These are phyloP conservation scores for Westerdykella sp. DNA, from an alignment of 2,329 filamentous ascomycete genomes.

Conservation along the genomic window DNA sequence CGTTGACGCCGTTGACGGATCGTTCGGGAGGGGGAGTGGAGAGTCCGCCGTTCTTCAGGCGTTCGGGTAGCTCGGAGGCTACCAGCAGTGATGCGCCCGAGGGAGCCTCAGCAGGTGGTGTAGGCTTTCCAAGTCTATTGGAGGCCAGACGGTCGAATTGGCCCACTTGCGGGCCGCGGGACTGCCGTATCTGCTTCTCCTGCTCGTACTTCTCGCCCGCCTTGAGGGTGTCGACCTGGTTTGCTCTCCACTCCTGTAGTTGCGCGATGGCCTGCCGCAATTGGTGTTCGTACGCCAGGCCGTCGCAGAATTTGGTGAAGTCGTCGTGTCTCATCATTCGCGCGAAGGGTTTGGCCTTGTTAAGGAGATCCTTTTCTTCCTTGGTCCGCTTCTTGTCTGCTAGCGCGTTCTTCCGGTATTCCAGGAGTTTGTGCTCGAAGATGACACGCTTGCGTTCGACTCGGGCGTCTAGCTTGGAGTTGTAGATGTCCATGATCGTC, in stretches of 20 bases:
- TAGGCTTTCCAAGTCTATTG: conserved; percentile 60
- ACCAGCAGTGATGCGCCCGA: conserved; percentile 70
- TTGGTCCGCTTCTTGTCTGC: conserved; percentile 93
- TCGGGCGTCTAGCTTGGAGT: conserved; percentile 79
- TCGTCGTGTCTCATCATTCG: conserved; percentile 94
- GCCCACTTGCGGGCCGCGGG: conserved; percentile 61
- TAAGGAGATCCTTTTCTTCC: conserved; percentile 83
- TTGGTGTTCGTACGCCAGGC: conserved; percentile 84
- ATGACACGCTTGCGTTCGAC: conserved; percentile 95
- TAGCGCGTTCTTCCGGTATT: conserved; percentile 86
- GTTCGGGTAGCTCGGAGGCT: conserved; percentile 69
- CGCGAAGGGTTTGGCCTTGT: conserved; percentile 92
- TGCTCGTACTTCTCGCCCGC: conserved; percentile 87
- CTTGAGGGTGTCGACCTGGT: conserved; percentile 76
- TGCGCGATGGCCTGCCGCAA: conserved; percentile 83
- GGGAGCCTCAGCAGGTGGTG: conserved; percentile 59
- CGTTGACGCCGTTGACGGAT: conserved; percentile 42
- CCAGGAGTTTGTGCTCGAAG: conserved; percentile 88
- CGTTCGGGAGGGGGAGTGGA: conserved; percentile 38
- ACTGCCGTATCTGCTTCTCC: conserved; percentile 72
- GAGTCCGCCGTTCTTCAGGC: conserved; percentile 39
- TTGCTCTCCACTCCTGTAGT: conserved; percentile 85
- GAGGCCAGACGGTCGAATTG: conserved; percentile 80
- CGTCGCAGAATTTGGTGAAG: conserved; percentile 78
- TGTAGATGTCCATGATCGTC: conserved; percentile 98